Evolutionary conservation across 192 early-diverging fungal species (phyloP).

Genomic region (Phlyctochytrium planicorne): DNA sequence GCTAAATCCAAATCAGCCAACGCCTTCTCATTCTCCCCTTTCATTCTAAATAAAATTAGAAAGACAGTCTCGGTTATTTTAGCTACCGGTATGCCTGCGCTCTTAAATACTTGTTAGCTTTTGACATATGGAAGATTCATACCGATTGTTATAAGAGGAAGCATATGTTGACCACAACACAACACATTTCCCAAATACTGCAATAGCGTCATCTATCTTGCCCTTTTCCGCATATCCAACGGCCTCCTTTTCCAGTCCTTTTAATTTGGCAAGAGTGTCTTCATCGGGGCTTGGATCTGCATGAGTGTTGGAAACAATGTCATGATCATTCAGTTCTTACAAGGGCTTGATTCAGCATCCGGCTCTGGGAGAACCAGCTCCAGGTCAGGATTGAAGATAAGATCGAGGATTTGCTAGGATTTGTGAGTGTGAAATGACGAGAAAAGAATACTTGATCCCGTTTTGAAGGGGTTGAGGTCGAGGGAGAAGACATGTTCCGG

Average conservation of each 20-base stretch:
- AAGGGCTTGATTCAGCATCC: conserved; percentile 64
- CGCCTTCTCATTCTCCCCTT: conserved; percentile 36
- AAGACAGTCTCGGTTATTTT: conserved; percentile 17
- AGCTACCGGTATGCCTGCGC: not conserved
- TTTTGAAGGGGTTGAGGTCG: too few species aligned
- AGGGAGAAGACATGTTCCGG: too few species aligned
- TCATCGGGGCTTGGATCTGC: not conserved
- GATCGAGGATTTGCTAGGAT: conserved; percentile 12
- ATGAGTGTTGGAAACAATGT: not conserved
- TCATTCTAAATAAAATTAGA: too few species aligned
- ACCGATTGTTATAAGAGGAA: conserved; percentile 65
- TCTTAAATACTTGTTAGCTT: not conserved
- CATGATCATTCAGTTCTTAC: too few species aligned
- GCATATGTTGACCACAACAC: conserved; percentile 50
- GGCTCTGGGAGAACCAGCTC: conserved; percentile 47
- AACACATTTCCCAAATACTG: conserved; percentile 36
- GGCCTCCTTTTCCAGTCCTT: conserved; percentile 39
- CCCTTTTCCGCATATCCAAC: conserved; percentile 45
- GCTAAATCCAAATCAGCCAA: conserved; percentile 55
- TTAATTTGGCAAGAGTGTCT: conserved; percentile 17
- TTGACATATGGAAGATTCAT: not conserved
- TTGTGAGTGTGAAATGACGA: too few species aligned
- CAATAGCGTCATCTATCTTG: conserved; percentile 33
- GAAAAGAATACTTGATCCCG: too few species aligned
- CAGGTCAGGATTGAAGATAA: conserved; percentile 29